Evolutionary conservation across 2,329 filamentous ascomycete species (phyloP), one percentile per base, ranked within the genome.

Genomic region (Xylaria sp.): DNA sequence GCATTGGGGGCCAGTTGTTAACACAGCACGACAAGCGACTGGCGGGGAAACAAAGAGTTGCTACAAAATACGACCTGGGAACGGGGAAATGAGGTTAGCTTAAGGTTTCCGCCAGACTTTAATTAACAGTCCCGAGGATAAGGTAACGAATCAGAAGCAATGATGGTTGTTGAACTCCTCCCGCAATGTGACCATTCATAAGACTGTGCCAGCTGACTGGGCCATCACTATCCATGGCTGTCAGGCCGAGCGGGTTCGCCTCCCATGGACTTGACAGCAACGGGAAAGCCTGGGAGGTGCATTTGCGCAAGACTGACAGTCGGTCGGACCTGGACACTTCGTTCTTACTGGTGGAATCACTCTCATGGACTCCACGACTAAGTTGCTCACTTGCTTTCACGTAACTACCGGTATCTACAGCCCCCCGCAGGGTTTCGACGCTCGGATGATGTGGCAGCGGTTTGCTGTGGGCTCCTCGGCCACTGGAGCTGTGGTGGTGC

Each of bases 81-180:
- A 49, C 39, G 55, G 56, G 63, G 58, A 57, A 71, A 62, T 65
- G 74, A 73, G 61, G 74, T 75, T 71, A 70, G 70, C 71, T 76
- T 76, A 75, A 76, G 71, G 74, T 76, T 76, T 74, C 67, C 36
- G 64, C 58, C 55, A 63, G 57, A 47, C 49, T 63, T 68, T 63
- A 66, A 70, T 70, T 70, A 71, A 56, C 55, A 67, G 59, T 63
- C 60, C 70, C 73, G 70, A 72, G 70, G 65, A 67, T 55, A 66
- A 70, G 72, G 72, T 70, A 76, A 71, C 74, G 74, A 76, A 76
- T 76, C 74, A 75, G 68, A 70, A 71, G 57, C 66, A 69, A 58
- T 51, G 61, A 64, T 69, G 38, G 65, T 63, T 69, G 67, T 55
- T 69, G 67, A 73, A 69, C 72, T 74, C 71, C 73, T 70, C 73